Base-by-base conservation (phyloP, 164 flowering plant genomes). In the Cinnamomum chago region DNA sequence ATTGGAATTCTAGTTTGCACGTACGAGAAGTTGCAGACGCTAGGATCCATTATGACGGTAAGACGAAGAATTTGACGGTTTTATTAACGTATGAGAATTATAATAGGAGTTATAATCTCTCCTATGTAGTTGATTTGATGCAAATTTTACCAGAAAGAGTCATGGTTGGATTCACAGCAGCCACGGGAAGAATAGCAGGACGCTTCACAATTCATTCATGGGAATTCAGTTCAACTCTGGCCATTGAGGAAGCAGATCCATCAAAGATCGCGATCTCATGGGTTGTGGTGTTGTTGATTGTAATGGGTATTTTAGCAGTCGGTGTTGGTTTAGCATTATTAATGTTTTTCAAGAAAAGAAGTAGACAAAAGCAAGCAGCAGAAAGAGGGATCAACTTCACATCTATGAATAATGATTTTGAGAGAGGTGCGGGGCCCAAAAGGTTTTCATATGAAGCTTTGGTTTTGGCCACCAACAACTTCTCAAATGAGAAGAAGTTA, bases 11-110 rank as follows among this genome's bases (percentile, higher is more conserved):
- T 50, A 50, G 50, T 60, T 72, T 78, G 1, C 66, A 6, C 22
- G 66, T 24, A 3, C 82, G 81, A 5, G 28, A 7, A 0, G 71
- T 0, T 14, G 75, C 62, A 1, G 71, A 81, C 11, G 87, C 80
- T 70, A 73, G 78, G 83, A 76, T 86, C 20, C 47, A 52, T 27
- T 86, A 88, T 20, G 67, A 79, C 62, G 78, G 87, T 13, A 79
- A 58, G 11, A 28, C 79, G 5, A 64, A 76, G 25, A 82, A 73
- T 40, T 70, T 79, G 18, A 62, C 10, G 50, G 78, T 75, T 24
- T 65, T 60, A 40, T 20, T 82, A 17, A 55, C 74, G 17, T 76
- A 73, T 50, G 15, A 2, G 3, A 14, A 65, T 1, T 30, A 65
- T 66, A 70, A 77, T 50, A 65, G 60, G 50, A 60, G 50, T 14